Base-by-base conservation (phyloP, 768 basidiomycete genomes). In the Tylopilus balloui region DNA sequence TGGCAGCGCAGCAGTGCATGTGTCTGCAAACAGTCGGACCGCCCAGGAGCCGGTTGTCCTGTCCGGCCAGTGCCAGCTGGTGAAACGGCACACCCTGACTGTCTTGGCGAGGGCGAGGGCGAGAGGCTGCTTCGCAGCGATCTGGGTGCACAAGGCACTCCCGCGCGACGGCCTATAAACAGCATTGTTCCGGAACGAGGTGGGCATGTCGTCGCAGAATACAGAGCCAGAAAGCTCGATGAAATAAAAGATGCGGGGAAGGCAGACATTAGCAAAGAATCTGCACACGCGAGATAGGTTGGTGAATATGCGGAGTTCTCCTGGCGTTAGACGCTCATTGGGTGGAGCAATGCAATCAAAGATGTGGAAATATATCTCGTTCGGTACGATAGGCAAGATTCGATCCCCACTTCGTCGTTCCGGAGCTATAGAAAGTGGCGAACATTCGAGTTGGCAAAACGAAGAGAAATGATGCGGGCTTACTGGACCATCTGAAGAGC, bases 281-380 rank as follows among this genome's bases (percentile, higher is more conserved):
- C 68, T 68, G 51, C 77, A 78, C 29, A 74, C 72, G 25, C 61
- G 61, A 6, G 72, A 70, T 21, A 78, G 65, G 15, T 52, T 58
- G 27, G 52, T 50, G 28, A 60, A 52, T 14, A 19, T 51, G 4
- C 3, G 2, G 12, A 46, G 17, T 25, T 52, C 9, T n/a, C 69
- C 57, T 3, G 43, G 40, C 7, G 41, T 40, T 10, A 34, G 52
- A 48, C 28, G 47, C 1, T 55, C 43, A 15, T 56, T 46, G 0
- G 57, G 42, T 19, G 65, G 62, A 28, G 52, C 54, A 5, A 76
- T 35, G 28, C 60, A 58, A n/a, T 63, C 64, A 37, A 75, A 67
- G n/a, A 78, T 74, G 36, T 46, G 10, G 32, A 45, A 14, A 12
- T 76, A 77, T 17, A 78, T 63, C 50, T 78, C 77, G 50, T 67